phyloP scores from a whole-genome alignment of 176 grass and related monocot genomes.

The Luzula sylvatica region DNA sequence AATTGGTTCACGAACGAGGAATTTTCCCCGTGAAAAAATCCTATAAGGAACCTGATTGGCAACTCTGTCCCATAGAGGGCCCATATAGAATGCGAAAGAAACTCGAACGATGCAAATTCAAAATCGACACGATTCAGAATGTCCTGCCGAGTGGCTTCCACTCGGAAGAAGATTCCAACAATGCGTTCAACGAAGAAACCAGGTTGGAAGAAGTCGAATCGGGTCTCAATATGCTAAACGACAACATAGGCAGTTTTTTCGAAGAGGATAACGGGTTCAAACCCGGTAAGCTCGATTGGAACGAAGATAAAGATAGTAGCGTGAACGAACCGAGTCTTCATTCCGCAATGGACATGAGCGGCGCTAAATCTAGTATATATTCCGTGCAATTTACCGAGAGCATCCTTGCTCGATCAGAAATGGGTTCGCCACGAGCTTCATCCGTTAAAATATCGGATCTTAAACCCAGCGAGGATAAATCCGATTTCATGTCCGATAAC shows the following conservation, averaged over 20 bases:
- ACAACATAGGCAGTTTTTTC: slow-evolving; percentile 46
- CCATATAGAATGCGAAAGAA: slow-evolving; percentile 98
- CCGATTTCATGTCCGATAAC: slow-evolving; percentile 88
- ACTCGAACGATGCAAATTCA: slow-evolving; percentile 80
- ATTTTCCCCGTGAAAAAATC: slow-evolving; percentile 67
- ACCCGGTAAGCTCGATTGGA: slow-evolving; percentile 60
- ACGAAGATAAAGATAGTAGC: slow-evolving; percentile 74
- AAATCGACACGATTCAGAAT: slow-evolving; percentile 88
- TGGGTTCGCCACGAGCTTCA: slow-evolving; percentile 50
- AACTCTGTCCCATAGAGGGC: slow-evolving; percentile 86
- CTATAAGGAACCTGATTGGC: slow-evolving; percentile 62
- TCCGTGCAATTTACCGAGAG: slow-evolving; percentile 70
- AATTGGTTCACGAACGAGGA: slow-evolving; percentile 91
- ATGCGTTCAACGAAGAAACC: slow-evolving; percentile 35
- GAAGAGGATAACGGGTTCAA: slow-evolving; percentile 63
- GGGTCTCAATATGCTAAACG: slow-evolving; percentile 66
- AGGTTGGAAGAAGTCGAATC: slow-evolving; percentile 58
- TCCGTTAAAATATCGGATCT: slow-evolving; percentile 54
- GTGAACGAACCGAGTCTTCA: slow-evolving; percentile 88
- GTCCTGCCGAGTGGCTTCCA: slow-evolving; percentile 46
- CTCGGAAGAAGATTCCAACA: slow-evolving; percentile 42
- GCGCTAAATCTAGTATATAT: slow-evolving; percentile 68
- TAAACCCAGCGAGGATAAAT: slow-evolving; percentile 74
- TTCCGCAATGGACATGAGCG: slow-evolving; percentile 74
- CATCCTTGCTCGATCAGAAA: slow-evolving; percentile 56